These are phyloP conservation scores for Eragrostis nindensis DNA, from an alignment of 176 grass and related monocot species.

Conservation along the genomic window DNA sequence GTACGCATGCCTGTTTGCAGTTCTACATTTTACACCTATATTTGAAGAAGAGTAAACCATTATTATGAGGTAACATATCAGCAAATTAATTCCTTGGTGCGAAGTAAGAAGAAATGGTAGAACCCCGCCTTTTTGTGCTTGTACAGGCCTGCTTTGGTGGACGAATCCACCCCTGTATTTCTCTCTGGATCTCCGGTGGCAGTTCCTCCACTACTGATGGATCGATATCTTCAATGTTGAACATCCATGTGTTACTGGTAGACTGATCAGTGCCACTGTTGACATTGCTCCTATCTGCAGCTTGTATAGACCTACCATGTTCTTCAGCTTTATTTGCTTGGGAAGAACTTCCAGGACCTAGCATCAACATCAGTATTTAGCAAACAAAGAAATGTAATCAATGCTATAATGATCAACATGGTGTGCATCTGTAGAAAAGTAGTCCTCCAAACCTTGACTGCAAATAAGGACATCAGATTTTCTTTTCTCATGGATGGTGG, in stretches of 20 bases:
- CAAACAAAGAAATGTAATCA: not conserved
- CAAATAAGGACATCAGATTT: constrained; percentile 28
- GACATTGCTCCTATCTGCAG: not conserved
- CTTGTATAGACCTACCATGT: not conserved
- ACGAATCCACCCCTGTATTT: constrained; percentile 76
- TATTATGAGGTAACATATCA: constrained; percentile 1
- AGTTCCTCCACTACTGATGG: constrained; percentile 79
- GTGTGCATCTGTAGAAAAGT: not conserved
- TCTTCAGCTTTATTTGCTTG: constrained; percentile 40
- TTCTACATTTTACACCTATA: not conserved
- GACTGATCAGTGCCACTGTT: constrained; percentile 1
- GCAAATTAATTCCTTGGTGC: constrained; percentile 33
- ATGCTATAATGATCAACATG: not conserved
- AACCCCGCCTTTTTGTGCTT: constrained; percentile 52
- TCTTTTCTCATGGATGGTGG: constrained; percentile 39
- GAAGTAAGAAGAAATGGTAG: constrained; percentile 82
- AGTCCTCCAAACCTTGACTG: constrained; percentile 50
- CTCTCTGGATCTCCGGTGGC: constrained; percentile 82
- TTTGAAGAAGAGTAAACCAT: not conserved
- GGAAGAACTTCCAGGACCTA: constrained; percentile 41
- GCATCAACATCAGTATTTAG: constrained; percentile 22
- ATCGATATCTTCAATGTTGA: constrained; percentile 82
- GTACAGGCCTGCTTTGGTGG: constrained; percentile 49
- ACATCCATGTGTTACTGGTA: constrained; percentile 50
- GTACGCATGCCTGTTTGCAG: not conserved